These are phyloP conservation scores for Phascolomyces articulosus DNA, from an alignment of 371 early-diverging fungal genomes.

Conservation along the genomic window DNA sequence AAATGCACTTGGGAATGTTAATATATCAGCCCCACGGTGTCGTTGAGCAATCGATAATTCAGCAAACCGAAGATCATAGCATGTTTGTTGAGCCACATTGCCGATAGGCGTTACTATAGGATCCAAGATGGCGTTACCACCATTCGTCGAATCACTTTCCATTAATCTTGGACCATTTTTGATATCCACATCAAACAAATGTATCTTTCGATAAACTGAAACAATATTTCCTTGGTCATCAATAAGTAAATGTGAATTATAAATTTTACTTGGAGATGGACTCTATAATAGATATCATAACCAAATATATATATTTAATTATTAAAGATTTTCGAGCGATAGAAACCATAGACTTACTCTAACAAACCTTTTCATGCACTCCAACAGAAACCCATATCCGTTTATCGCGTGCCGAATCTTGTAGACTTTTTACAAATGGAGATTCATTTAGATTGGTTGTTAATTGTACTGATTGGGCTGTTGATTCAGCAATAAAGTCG, in stretches of 20 bases:
- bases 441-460: slow-evolving; percentile 49
- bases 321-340: too few species aligned
- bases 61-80: slow-evolving; percentile 88
- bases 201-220: slow-evolving; percentile 74
- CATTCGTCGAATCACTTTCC: slow-evolving; percentile 66
- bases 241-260: slow-evolving; percentile 77
- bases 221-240: slow-evolving; percentile 60
- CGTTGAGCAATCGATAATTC: slow-evolving; percentile 67
- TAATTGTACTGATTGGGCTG: slow-evolving; percentile 51
- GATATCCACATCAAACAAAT: slow-evolving; percentile 80
- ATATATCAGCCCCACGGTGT: slow-evolving; percentile 67
- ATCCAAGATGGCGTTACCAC: slow-evolving; percentile 52
- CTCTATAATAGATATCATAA: not conserved
- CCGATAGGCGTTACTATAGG: slow-evolving; percentile 76
- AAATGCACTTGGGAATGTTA: slow-evolving; percentile 89
- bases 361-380: slow-evolving; percentile 75
- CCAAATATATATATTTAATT: too few species aligned
- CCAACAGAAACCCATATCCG: slow-evolving; percentile 81
- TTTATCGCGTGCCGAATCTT: slow-evolving; percentile 55
- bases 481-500: slow-evolving; percentile 73
- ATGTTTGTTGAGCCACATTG: slow-evolving; percentile 68
- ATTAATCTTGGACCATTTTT: slow-evolving; percentile 59
- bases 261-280: slow-evolving; percentile 28
- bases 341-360: too few species aligned
- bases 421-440: slow-evolving; percentile 60